A percentile compares a stretch with the other conserved stretches of the same genome.
Conservation (phyloP, 352 stramenopile genomes). For the Detonula confervacea region DNA sequence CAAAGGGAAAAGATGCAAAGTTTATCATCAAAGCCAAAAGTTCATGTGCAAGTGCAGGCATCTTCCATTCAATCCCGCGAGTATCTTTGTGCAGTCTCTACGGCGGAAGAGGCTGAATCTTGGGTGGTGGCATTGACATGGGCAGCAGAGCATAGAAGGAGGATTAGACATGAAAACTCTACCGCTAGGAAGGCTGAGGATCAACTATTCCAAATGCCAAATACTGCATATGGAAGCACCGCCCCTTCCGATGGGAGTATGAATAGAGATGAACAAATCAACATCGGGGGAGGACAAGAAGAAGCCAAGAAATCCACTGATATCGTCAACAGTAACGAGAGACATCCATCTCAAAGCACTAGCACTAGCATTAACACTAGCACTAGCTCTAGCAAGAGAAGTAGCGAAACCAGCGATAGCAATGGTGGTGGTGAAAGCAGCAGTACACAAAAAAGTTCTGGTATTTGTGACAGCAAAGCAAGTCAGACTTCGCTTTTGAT, state of each 20-base stretch:
- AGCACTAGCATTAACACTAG: no score
- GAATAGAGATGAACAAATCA: conserved; percentile 10
- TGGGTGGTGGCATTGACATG: conserved; percentile 83
- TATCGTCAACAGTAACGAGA: neutral
- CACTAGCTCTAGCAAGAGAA: conserved; percentile 12
- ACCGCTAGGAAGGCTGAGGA: neutral
- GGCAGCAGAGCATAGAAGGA: conserved; percentile 57
- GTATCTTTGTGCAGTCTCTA: conserved; percentile 80
- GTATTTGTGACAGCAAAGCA: conserved; percentile 27
- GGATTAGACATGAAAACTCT: conserved; percentile 24
- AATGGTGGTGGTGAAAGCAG: neutral
- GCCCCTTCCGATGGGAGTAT: conserved; percentile 3
- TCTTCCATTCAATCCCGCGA: conserved; percentile 65
- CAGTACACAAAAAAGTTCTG: neutral
- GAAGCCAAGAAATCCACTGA: neutral
- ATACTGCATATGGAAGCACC: conserved; percentile 1
- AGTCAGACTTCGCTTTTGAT: conserved; percentile 29
- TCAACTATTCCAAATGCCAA: conserved; percentile 11
- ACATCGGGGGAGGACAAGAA: neutral
- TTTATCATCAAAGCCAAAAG: conserved; percentile 10
- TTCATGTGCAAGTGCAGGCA: conserved; percentile 49
- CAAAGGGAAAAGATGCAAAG: conserved; percentile 11
- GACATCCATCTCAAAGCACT: neutral
- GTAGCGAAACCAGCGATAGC: neutral
- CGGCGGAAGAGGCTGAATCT: conserved; percentile 74